Percentiles rank a stretch among this genome's conserved stretches.
Conservation (phyloP, 495 filamentous ascomycete species). For the Annulohypoxylon stygium region DNA sequence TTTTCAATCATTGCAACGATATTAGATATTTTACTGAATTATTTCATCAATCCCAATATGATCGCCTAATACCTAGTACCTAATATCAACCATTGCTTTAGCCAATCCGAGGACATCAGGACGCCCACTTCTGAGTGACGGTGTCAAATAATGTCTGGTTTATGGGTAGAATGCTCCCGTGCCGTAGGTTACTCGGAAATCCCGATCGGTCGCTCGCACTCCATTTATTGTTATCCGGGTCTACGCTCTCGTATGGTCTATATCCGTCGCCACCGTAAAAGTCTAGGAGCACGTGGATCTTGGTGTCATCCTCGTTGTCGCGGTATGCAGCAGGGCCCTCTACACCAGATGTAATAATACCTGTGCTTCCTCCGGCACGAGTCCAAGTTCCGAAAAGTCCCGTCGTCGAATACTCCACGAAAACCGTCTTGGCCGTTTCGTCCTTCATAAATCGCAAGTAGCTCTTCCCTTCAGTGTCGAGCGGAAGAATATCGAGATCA, state of each 20-base stretch:
- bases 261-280: constrained; percentile 67
- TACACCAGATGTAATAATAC: constrained; percentile 60
- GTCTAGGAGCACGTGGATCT: constrained; percentile 63
- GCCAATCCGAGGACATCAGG: constrained; percentile 11
- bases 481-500: constrained; percentile 58
- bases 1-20: no score
- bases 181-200: constrained; percentile 63
- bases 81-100: neutral
- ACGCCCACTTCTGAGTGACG: constrained; percentile 57
- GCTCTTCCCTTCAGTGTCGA: constrained; percentile 49
- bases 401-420: constrained; percentile 59
- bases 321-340: constrained; percentile 64
- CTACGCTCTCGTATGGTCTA: constrained; percentile 60
- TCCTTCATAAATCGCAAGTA: constrained; percentile 68
- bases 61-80: no score
- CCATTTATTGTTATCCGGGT: constrained; percentile 60
- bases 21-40: no score
- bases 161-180: constrained; percentile 63
- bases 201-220: constrained; percentile 52
- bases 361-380: constrained; percentile 56
- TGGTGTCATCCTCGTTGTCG: constrained; percentile 59
- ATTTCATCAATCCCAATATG: no score
- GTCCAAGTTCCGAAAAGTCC: constrained; percentile 68
- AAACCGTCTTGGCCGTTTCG: constrained; percentile 65
- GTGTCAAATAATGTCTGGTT: constrained; percentile 57